Conservation (phyloP, 2,329 filamentous ascomycete genomes). For the Penicillium concentricum region DNA sequence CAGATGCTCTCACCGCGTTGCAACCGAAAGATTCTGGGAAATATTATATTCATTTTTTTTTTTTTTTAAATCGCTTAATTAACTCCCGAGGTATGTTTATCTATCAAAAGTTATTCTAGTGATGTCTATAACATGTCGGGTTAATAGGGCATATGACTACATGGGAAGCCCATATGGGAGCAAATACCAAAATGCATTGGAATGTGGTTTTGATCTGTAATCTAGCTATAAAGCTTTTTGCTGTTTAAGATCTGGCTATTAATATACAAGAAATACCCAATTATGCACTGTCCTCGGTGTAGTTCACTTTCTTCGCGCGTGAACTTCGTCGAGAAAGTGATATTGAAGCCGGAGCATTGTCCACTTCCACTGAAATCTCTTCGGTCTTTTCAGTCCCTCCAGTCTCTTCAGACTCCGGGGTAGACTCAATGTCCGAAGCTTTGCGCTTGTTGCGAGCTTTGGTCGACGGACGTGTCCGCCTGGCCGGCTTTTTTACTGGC, state of each 20-base stretch:
- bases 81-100: too few relatives aligned
- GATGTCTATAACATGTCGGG: background rate
- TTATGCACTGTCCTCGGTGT: conserved; percentile 34
- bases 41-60: background rate
- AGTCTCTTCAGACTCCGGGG: conserved; percentile 26
- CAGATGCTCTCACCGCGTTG: conserved; percentile 7
- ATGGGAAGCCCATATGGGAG: background rate
- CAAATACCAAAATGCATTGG: background rate
- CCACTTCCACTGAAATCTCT: conserved; percentile 1
- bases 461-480: conserved; percentile 19
- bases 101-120: background rate
- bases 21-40: background rate
- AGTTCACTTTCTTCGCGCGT: conserved; percentile 36
- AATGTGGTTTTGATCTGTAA: background rate
- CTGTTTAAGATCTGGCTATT: background rate
- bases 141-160: background rate
- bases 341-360: conserved; percentile 1
- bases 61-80: background rate
- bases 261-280: background rate
- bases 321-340: conserved; percentile 28
- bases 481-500: conserved; percentile 16
- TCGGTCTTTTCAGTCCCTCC: conserved; percentile 13
- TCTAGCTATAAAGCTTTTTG: background rate
- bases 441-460: conserved; percentile 33
- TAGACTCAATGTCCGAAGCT: conserved; percentile 25